These are phyloP conservation scores for Magnolia kwangsiensis DNA, from an alignment of 164 flowering plant species.

Conservation along the genomic window DNA sequence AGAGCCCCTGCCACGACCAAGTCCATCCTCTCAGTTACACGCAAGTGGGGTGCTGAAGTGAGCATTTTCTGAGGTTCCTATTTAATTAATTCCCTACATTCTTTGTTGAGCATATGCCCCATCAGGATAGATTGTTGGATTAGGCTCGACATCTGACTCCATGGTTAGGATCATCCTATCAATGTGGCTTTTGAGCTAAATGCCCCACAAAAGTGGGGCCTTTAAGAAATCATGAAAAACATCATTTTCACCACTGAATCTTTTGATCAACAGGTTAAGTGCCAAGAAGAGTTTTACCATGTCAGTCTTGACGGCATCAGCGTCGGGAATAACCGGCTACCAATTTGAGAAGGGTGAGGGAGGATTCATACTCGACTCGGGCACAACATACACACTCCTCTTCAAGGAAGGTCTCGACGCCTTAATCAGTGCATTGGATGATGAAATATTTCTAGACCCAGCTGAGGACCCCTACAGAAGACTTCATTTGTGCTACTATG, in stretches of 20 bases:
- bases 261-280: slow-evolving; percentile 1
- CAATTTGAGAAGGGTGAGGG: slow-evolving; percentile 6
- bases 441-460: neutral
- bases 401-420: neutral
- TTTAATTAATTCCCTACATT: too few species aligned
- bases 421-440: slow-evolving; percentile 8
- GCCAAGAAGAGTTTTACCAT: slow-evolving; percentile 38
- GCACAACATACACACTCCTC: slow-evolving; percentile 27
- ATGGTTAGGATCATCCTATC: too few species aligned
- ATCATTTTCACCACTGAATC: slow-evolving; percentile 27
- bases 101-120: too few species aligned
- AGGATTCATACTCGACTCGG: slow-evolving; percentile 48
- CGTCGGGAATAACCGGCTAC: slow-evolving; percentile 26
- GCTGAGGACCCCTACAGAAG: neutral
- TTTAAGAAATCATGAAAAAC: slow-evolving; percentile 3
- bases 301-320: slow-evolving; percentile 27
- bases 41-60: too few species aligned
- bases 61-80: too few species aligned
- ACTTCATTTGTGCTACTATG: neutral
- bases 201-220: slow-evolving; percentile 7
- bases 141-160: too few species aligned
- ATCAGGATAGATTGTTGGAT: too few species aligned
- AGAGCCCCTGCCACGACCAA: too few species aligned
- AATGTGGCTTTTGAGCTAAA: too few species aligned
- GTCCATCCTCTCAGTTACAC: too few species aligned